Conservation (phyloP, 495 filamentous ascomycete species). For the Penicillium flavigenum region DNA sequence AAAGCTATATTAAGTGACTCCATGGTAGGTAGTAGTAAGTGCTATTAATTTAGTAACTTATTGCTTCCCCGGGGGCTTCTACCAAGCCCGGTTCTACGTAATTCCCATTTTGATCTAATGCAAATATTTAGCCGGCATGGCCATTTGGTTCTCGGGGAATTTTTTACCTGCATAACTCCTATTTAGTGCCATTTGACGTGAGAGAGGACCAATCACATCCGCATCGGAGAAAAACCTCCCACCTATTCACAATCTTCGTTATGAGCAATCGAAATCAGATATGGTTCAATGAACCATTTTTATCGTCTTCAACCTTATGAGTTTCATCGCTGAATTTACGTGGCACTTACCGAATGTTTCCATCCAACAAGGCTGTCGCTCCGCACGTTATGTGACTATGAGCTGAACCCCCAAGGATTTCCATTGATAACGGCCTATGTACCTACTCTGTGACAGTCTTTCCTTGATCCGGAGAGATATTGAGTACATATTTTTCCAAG, state of each 20-base stretch:
- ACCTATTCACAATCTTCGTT: neutral
- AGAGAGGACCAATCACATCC: conserved; percentile 3
- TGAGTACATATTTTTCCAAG: too few relatives aligned
- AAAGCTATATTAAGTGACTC: too few relatives aligned
- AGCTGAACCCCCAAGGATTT: too few relatives aligned
- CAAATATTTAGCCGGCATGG: neutral
- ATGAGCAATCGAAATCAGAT: neutral
- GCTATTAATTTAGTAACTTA: neutral
- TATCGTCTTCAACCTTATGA: neutral
- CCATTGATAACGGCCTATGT: too few relatives aligned
- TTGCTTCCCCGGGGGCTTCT: neutral
- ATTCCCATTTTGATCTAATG: neutral
- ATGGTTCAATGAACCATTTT: neutral
- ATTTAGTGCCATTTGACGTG: neutral
- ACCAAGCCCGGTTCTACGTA: neutral
- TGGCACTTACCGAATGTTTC: too few relatives aligned
- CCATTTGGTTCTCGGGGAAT: neutral
- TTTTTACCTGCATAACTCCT: neutral
- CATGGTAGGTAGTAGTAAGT: neutral
- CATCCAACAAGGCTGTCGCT: too few relatives aligned
- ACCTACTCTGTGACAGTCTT: too few relatives aligned
- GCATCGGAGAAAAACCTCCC: neutral
- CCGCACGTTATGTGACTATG: too few relatives aligned
- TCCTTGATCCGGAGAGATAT: too few relatives aligned
- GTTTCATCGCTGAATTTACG: neutral